Conservation (phyloP, 1,284 basidiomycete species). For the Moniliophthora roreri region DNA sequence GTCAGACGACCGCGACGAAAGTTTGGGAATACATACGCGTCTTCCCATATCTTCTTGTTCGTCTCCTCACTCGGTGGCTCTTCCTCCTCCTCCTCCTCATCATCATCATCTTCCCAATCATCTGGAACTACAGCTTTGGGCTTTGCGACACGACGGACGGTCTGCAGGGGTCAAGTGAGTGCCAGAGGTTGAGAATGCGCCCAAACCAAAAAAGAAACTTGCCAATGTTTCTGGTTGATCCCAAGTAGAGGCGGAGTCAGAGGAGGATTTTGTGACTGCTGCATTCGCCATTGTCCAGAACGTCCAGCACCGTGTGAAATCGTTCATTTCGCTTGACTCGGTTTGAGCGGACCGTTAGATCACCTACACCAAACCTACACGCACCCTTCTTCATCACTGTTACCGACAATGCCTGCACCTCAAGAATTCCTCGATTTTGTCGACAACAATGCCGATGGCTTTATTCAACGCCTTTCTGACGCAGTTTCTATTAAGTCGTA, state of each 20-base stretch:
- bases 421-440: constrained; percentile 50
- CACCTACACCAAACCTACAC: background rate
- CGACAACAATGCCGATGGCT: constrained; percentile 69
- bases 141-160: constrained; percentile 2
- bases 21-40: constrained; percentile 34
- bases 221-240: background rate
- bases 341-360: background rate
- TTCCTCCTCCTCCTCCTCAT: constrained; percentile 30
- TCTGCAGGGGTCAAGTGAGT: background rate
- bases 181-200: background rate
- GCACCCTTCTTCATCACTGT: background rate
- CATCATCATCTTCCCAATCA: constrained; percentile 36
- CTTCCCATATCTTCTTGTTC: constrained; percentile 45
- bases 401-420: constrained; percentile 41
- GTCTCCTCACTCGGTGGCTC: constrained; percentile 23
- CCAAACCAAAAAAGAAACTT: background rate
- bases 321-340: background rate
- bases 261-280: background rate
- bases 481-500: constrained; percentile 92
- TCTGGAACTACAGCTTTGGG: constrained; percentile 13
- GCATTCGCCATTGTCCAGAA: background rate
- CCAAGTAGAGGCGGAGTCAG: background rate
- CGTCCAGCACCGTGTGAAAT: background rate
- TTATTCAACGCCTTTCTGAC: constrained; percentile 76
- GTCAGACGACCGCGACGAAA: constrained; percentile 2